These are phyloP conservation scores for Poa annua DNA, from an alignment of 176 grass and related monocot species.

Conservation along the genomic window DNA sequence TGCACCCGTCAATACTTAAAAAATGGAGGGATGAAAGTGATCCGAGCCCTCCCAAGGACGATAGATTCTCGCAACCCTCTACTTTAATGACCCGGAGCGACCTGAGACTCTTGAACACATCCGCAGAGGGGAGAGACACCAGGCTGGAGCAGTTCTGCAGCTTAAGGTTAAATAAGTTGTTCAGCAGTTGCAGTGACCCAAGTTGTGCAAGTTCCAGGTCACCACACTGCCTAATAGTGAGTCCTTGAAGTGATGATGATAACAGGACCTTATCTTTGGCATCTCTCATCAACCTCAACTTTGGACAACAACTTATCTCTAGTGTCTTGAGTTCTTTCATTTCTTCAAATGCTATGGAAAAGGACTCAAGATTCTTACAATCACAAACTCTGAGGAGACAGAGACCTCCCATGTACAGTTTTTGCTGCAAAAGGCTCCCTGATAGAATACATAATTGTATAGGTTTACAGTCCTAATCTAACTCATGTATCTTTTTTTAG, in stretches of 20 bases:
- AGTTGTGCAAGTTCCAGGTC: neutral
- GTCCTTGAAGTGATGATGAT: too few relatives aligned
- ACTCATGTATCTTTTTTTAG: too few relatives aligned
- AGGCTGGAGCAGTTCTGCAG: neutral
- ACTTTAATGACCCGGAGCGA: accelerated
- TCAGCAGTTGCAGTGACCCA: slow-evolving; percentile 18
- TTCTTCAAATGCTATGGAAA: neutral
- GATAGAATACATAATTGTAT: too few relatives aligned
- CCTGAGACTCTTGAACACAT: neutral
- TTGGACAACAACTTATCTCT: too few relatives aligned
- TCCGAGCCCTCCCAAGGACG: slow-evolving; percentile 12
- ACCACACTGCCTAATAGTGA: too few relatives aligned
- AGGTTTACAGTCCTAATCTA: too few relatives aligned
- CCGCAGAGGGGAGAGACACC: neutral
- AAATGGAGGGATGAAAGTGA: neutral
- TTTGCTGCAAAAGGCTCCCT: slow-evolving; percentile 23
- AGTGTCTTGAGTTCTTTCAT: neutral
- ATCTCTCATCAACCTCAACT: too few relatives aligned
- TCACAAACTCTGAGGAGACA: accelerated
- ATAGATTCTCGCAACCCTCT: neutral
- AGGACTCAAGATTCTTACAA: neutral
- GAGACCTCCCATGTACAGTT: neutral
- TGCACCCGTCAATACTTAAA: accelerated
- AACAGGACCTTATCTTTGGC: too few relatives aligned
- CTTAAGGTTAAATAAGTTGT: accelerated